These are phyloP conservation scores for Priceomyces haplophilus DNA, from an alignment of 805 yeast species.

Conservation along the genomic window DNA sequence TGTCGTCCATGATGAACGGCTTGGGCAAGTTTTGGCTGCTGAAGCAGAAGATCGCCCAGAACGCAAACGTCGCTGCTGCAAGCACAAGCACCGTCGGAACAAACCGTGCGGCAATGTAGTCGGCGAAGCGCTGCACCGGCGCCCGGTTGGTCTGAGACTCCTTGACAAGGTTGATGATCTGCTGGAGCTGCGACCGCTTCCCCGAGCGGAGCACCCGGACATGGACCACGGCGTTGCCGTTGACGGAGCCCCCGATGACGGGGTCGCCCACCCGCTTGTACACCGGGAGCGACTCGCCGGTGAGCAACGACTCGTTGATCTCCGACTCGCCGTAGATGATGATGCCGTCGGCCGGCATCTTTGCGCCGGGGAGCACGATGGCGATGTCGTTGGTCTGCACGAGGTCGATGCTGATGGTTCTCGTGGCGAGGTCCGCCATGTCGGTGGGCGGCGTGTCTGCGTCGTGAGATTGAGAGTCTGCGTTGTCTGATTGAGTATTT, in stretches of 20 bases:
- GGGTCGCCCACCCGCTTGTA: constrained; percentile 55
- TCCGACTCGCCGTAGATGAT: constrained; percentile 77
- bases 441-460: too few relatives aligned
- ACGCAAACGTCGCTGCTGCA: constrained; percentile 58
- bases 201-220: constrained; percentile 72
- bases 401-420: constrained; percentile 66
- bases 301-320: constrained; percentile 82
- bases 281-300: constrained; percentile 88
- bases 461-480: too few relatives aligned
- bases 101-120: constrained; percentile 76
- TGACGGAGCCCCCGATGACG: constrained; percentile 89
- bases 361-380: constrained; percentile 79
- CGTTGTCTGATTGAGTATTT: too few relatives aligned
- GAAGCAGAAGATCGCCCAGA: constrained; percentile 37
- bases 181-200: constrained; percentile 78
- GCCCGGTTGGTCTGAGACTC: constrained; percentile 87
- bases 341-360: constrained; percentile 88
- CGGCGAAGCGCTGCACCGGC: constrained; percentile 89
- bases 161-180: constrained; percentile 80
- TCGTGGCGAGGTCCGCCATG: constrained; percentile 32
- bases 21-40: constrained; percentile 37
- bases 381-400: constrained; percentile 76
- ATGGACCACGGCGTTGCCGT: constrained; percentile 70
- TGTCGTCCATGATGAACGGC: constrained; percentile 42
- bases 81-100: constrained; percentile 71